These are phyloP conservation scores for Phialophora verrucosa DNA, from an alignment of 2,329 filamentous ascomycete species.

Conservation along the genomic window DNA sequence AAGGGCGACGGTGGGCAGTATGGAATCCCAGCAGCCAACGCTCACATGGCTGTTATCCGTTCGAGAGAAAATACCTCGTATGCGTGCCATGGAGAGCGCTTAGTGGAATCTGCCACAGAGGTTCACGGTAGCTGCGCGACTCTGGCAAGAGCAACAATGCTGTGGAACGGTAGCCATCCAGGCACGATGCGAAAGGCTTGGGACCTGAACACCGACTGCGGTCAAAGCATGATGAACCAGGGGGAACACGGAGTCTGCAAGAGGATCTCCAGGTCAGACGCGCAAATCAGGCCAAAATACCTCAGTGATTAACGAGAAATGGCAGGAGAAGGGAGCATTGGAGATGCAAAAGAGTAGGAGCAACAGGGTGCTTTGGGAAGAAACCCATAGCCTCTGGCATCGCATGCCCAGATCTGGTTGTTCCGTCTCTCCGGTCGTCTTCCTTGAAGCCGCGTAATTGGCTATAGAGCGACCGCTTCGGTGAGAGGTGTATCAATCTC, in stretches of 20 bases:
- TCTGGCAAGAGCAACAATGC: slow-evolving; percentile 6
- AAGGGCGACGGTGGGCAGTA: neutral
- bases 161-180: neutral
- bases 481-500: neutral
- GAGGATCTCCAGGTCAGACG: neutral
- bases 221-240: neutral
- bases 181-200: neutral
- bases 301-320: slow-evolving; percentile 16
- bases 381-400: neutral
- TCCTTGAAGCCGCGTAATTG: neutral
- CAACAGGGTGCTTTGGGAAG: neutral
- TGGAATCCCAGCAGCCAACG: neutral
- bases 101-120: neutral
- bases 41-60: neutral
- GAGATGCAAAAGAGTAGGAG: neutral
- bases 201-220: neutral
- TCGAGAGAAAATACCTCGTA: neutral
- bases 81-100: neutral
- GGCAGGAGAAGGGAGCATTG: slow-evolving; percentile 1
- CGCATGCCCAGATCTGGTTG: neutral
- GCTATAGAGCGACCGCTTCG: neutral
- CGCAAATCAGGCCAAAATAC: slow-evolving; percentile 9
- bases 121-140: slow-evolving; percentile 5
- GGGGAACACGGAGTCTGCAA: neutral
- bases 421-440: slow-evolving; percentile 9